Evolutionary conservation across 176 grass and related monocot genomes (phyloP).

Genomic region (Carex myosuroides): DNA sequence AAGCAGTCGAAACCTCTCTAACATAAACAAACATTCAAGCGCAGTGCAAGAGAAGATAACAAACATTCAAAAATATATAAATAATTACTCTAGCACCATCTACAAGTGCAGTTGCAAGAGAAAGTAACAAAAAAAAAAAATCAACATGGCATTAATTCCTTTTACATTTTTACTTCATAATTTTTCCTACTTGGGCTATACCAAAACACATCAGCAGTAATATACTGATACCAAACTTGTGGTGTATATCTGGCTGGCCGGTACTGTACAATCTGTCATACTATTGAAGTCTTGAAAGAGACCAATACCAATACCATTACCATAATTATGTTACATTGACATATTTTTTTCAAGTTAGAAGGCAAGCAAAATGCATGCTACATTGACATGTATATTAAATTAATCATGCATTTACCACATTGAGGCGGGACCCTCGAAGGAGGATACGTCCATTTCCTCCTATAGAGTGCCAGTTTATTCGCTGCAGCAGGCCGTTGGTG

Average conservation of each 20-base stretch:
- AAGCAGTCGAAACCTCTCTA: conserved; percentile 80
- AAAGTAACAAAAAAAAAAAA: background rate
- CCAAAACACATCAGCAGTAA: background rate
- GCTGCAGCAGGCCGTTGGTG: background rate
- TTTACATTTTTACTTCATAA: background rate
- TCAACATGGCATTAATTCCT: background rate
- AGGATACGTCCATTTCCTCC: conserved; percentile 39
- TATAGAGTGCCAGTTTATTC: conserved; percentile 45
- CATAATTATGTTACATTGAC: background rate
- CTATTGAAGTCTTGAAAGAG: background rate
- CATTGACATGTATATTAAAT: background rate
- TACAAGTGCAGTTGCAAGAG: background rate
- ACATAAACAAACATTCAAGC: conserved; percentile 24
- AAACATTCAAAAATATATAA: background rate
- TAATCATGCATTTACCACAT: conserved; percentile 41
- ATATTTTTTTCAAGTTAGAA: background rate
- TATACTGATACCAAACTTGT: background rate
- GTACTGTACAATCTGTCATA: background rate
- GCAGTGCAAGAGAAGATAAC: background rate
- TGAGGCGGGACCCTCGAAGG: conserved; percentile 31
- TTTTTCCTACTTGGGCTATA: too few relatives aligned
- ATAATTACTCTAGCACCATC: background rate
- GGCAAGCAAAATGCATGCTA: background rate
- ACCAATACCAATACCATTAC: background rate
- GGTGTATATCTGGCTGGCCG: background rate